These are phyloP conservation scores for Vigna radiata DNA, from an alignment of 306 rosid species.

Conservation along the genomic window DNA sequence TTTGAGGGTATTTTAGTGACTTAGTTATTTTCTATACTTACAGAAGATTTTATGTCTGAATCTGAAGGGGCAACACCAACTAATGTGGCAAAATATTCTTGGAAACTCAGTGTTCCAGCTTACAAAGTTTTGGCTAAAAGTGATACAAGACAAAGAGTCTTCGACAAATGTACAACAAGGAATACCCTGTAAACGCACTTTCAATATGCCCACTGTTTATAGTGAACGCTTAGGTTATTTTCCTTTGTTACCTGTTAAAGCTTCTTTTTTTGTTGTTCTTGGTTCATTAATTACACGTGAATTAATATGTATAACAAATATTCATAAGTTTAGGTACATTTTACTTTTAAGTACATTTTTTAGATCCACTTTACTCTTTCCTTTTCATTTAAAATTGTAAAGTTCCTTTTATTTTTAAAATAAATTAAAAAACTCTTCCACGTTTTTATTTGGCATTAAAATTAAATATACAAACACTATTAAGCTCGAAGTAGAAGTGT, in stretches of 20 bases:
- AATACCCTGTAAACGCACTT: constrained; percentile 11
- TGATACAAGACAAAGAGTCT: constrained; percentile 11
- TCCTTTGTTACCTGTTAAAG: not conserved
- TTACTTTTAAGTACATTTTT: too few relatives aligned
- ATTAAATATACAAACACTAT: too few relatives aligned
- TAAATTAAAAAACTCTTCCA: too few relatives aligned
- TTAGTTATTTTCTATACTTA: not conserved
- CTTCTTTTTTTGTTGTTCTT: not conserved
- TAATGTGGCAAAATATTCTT: constrained; percentile 18
- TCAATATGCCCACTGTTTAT: not conserved
- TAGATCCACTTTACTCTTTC: too few relatives aligned
- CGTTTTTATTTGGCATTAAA: too few relatives aligned
- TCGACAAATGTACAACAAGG: constrained; percentile 11
- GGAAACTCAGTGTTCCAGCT: constrained; percentile 19
- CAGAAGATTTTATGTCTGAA: not conserved
- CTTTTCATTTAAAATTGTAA: too few relatives aligned
- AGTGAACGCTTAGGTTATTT: not conserved
- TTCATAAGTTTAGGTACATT: too few relatives aligned
- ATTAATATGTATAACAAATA: too few relatives aligned
- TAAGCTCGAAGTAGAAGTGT: too few relatives aligned
- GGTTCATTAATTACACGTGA: not conserved
- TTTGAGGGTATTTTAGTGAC: not conserved
- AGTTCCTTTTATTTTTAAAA: too few relatives aligned
- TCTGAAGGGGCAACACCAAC: constrained; percentile 22
- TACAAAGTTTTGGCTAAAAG: constrained; percentile 13